These are phyloP conservation scores for Ceratocystis cacaofunesta DNA, from an alignment of 2,329 filamentous ascomycete genomes.

Conservation along the genomic window DNA sequence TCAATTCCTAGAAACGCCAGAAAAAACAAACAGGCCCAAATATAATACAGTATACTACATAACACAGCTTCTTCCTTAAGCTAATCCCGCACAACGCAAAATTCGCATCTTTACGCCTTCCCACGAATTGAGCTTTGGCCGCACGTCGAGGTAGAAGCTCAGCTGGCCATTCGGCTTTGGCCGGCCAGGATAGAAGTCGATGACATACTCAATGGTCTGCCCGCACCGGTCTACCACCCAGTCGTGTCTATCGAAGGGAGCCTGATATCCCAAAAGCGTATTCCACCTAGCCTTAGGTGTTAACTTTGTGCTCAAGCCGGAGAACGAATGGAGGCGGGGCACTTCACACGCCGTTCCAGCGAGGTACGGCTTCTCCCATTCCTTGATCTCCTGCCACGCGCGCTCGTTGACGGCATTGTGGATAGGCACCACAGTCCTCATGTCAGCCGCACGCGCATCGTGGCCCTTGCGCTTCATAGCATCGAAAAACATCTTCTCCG, in stretches of 20 bases:
- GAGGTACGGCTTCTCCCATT: slow-evolving; percentile 64
- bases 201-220: slow-evolving; percentile 77
- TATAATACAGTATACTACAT: slow-evolving; percentile 19
- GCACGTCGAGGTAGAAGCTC: slow-evolving; percentile 53
- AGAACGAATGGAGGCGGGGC: slow-evolving; percentile 70
- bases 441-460: slow-evolving; percentile 55
- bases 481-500: slow-evolving; percentile 94
- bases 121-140: slow-evolving; percentile 53
- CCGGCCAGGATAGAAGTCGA: slow-evolving; percentile 86
- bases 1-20: slow-evolving; percentile 19
- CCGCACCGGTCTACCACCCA: slow-evolving; percentile 94
- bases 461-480: slow-evolving; percentile 87
- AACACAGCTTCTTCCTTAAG: slow-evolving; percentile 21
- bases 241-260: slow-evolving; percentile 90
- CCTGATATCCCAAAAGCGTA: slow-evolving; percentile 70
- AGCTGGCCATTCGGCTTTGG: slow-evolving; percentile 27
- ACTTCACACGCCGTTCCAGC: slow-evolving; percentile 45
- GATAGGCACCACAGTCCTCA: slow-evolving; percentile 86
- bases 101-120: slow-evolving; percentile 54
- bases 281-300: slow-evolving; percentile 76
- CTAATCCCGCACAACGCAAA: slow-evolving; percentile 33
- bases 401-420: slow-evolving; percentile 98
- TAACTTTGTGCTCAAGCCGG: slow-evolving; percentile 52
- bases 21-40: slow-evolving; percentile 6
- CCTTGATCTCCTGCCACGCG: slow-evolving; percentile 81